Conservation (phyloP, 495 filamentous ascomycete species). For the Darksidea phi region DNA sequence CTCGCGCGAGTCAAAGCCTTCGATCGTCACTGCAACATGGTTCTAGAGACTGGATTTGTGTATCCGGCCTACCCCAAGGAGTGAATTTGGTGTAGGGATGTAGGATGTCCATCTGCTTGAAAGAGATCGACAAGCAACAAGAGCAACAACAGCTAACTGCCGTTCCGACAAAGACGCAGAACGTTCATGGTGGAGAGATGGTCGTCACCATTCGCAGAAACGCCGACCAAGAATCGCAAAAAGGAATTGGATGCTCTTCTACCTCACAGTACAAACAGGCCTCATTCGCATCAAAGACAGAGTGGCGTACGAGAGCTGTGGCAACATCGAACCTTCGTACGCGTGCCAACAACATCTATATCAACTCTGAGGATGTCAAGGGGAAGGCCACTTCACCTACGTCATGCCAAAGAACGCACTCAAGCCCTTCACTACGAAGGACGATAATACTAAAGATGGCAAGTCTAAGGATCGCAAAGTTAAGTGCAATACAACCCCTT, state of each 20-base stretch:
- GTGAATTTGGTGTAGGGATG: too few species aligned
- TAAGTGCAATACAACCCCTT: too few species aligned
- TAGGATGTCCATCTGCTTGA: too few species aligned
- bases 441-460: too few species aligned
- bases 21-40: conserved; percentile 96
- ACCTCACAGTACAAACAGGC: conserved; percentile 97
- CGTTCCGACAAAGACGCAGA: conserved; percentile 97
- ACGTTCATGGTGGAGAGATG: conserved; percentile 95
- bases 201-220: conserved; percentile 98
- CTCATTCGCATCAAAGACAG: conserved; percentile 96
- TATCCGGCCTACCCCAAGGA: too few species aligned
- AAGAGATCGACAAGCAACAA: conserved; percentile 99
- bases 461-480: too few species aligned
- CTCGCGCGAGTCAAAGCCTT: conserved; percentile 81
- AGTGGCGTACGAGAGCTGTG: conserved; percentile 96
- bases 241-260: too few species aligned
- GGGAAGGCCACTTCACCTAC: conserved; percentile 82
- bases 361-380: conserved; percentile 89
- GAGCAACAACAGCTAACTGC: conserved; percentile 96
- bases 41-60: too few species aligned
- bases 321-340: conserved; percentile 95
- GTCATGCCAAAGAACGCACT: conserved; percentile 99
- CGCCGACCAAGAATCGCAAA: too few species aligned
- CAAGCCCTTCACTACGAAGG: conserved; percentile 98
- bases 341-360: conserved; percentile 96